Evolutionary conservation across 2,329 filamentous ascomycete genomes (phyloP).

Genomic region (Talaromyces sp.): DNA sequence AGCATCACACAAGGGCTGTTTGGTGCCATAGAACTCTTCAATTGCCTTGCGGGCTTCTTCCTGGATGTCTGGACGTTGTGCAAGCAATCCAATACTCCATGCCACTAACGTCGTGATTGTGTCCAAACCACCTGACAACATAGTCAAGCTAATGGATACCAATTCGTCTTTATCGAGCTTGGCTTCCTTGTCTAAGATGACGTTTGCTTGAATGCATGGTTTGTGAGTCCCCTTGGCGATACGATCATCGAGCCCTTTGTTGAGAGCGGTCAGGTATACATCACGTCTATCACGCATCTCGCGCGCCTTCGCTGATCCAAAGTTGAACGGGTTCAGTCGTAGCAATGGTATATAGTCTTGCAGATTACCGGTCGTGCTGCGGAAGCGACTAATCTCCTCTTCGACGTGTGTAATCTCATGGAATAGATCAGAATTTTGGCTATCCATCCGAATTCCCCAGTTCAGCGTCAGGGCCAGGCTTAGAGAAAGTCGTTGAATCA

Average conservation of each 20-base stretch:
- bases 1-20: slow-evolving; percentile 58
- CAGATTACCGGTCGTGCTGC: not conserved
- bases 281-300: slow-evolving; percentile 61
- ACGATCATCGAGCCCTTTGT: slow-evolving; percentile 55
- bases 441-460: not conserved
- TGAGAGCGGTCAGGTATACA: slow-evolving; percentile 57
- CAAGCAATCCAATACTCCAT: slow-evolving; percentile 62
- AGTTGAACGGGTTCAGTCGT: slow-evolving; percentile 59
- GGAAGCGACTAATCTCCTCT: not conserved
- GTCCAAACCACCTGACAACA: slow-evolving; percentile 65
- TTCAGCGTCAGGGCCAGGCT: not conserved
- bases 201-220: not conserved
- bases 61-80: slow-evolving; percentile 61
- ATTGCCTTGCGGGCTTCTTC: slow-evolving; percentile 59
- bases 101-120: slow-evolving; percentile 64
- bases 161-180: slow-evolving; percentile 62
- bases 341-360: slow-evolving; percentile 56
- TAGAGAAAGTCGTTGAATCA: not conserved
- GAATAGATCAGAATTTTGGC: not conserved
- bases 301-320: slow-evolving; percentile 56
- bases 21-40: slow-evolving; percentile 49
- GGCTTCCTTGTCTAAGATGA: slow-evolving; percentile 54
- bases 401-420: not conserved
- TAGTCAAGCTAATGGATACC: slow-evolving; percentile 64
- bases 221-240: not conserved